phyloP scores from a whole-genome alignment of 495 filamentous ascomycete species.

The Neurospora discreta region DNA sequence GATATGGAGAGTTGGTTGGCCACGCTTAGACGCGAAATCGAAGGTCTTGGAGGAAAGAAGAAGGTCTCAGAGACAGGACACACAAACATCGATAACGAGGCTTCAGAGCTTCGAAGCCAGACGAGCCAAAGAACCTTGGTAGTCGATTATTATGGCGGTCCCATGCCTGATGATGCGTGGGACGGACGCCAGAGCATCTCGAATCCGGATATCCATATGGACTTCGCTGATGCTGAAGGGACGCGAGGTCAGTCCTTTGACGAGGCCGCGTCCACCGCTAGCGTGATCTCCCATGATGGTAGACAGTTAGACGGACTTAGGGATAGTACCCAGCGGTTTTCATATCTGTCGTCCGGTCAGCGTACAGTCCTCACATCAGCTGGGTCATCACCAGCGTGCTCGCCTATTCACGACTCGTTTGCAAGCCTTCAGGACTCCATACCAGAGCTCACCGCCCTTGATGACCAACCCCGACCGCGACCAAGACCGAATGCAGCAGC shows the following conservation, averaged over 20 bases:
- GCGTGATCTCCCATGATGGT: conserved; percentile 38
- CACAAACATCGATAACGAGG: conserved; percentile 25
- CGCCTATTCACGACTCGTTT: conserved; percentile 37
- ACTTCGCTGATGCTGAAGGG: conserved; percentile 14
- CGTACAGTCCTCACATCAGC: conserved; percentile 44
- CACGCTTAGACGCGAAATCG: conserved; percentile 54
- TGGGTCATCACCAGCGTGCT: conserved; percentile 41
- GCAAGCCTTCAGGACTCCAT: conserved; percentile 24
- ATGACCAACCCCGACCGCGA: conserved; percentile 24
- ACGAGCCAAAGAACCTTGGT: conserved; percentile 40
- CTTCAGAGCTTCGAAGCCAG: conserved; percentile 31
- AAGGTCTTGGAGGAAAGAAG: conserved; percentile 57
- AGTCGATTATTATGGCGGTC: conserved; percentile 31
- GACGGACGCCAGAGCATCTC: conserved; percentile 8
- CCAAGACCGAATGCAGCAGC: conserved; percentile 40
- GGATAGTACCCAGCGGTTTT: conserved; percentile 46
- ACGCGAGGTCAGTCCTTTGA: conserved; percentile 22
- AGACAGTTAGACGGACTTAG: conserved; percentile 38
- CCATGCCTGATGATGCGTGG: conserved; percentile 15
- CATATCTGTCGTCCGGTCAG: conserved; percentile 49
- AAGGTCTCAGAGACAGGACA: conserved; percentile 47
- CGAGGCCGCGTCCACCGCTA: conserved; percentile 33
- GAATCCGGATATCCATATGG: conserved; percentile 11
- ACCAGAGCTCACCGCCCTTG: conserved; percentile 11
- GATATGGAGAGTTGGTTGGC: conserved; percentile 80